A percentile compares a stretch with the other conserved stretches of the same genome.
Evolutionary conservation across 2,329 filamentous ascomycete species (phyloP).

Genomic region (Penicillium thymicola): DNA sequence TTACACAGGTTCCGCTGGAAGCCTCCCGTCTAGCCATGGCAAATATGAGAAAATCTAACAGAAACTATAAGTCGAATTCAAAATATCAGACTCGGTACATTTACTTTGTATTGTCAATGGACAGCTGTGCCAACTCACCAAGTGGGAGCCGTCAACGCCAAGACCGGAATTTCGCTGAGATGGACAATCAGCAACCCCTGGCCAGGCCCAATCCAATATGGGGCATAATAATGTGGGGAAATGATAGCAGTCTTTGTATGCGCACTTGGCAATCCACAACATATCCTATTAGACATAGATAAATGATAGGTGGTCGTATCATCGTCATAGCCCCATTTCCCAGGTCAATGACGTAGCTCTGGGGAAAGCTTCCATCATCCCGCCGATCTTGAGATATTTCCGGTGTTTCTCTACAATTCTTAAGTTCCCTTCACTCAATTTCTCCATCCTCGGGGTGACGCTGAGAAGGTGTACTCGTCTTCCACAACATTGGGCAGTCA

Average conservation of each 20-base stretch:
- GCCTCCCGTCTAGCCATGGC: not conserved
- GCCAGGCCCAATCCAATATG: not conserved
- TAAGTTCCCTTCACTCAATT: not conserved
- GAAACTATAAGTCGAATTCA: too few relatives aligned
- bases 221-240: slow-evolving; percentile 9
- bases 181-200: not conserved
- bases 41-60: too few relatives aligned
- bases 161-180: not conserved
- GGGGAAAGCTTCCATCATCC: slow-evolving; percentile 13
- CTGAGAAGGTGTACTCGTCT: not conserved
- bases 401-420: not conserved
- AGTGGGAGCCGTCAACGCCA: not conserved
- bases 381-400: not conserved
- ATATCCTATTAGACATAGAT: not conserved
- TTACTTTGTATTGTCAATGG: not conserved
- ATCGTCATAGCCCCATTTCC: slow-evolving; percentile 22
- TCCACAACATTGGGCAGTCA: not conserved
- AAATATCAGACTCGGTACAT: too few relatives aligned
- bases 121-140: not conserved
- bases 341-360: slow-evolving; percentile 24
- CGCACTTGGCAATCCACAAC: not conserved
- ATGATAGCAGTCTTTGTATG: not conserved
- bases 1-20: not conserved
- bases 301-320: not conserved
- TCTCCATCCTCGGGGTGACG: not conserved